Percentiles rank a stretch among this genome's conserved stretches.
Evolutionary conservation across 176 grass and related monocot genomes (phyloP).

Genomic region (Oryza glumipatula): DNA sequence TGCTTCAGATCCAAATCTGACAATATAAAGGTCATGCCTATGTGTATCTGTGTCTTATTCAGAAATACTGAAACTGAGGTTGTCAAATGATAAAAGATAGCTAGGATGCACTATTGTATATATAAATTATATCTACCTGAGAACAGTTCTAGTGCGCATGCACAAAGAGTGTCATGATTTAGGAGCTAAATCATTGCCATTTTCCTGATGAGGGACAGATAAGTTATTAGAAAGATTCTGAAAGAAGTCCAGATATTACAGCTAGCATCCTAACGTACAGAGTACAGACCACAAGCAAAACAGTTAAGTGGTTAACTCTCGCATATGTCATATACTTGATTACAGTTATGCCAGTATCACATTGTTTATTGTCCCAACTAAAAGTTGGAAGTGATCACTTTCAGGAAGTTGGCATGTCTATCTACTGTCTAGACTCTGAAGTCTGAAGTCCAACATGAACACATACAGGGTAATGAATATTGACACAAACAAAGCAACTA

Average conservation of each 20-base stretch:
- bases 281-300: not conserved
- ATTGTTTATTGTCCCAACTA: not conserved
- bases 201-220: not conserved
- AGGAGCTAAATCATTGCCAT: not conserved
- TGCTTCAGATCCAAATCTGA: not conserved
- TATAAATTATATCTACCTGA: not conserved
- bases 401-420: conserved; percentile 4
- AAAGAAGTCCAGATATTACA: not conserved
- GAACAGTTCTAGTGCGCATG: not conserved
- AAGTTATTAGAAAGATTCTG: not conserved
- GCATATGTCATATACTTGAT: not conserved
- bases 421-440: not conserved
- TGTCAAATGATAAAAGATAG: not conserved
- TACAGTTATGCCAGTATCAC: not conserved
- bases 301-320: conserved; percentile 10
- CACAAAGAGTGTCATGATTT: not conserved
- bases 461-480: not conserved
- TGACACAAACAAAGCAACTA: conserved; percentile 9
- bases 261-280: not conserved
- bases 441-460: not conserved
- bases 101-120: not conserved
- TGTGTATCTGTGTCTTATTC: not conserved
- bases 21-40: not conserved
- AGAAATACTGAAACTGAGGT: not conserved
- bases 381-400: conserved; percentile 16